phyloP scores from a whole-genome alignment of 345 rosid genomes.

The Kandelia obovata region DNA sequence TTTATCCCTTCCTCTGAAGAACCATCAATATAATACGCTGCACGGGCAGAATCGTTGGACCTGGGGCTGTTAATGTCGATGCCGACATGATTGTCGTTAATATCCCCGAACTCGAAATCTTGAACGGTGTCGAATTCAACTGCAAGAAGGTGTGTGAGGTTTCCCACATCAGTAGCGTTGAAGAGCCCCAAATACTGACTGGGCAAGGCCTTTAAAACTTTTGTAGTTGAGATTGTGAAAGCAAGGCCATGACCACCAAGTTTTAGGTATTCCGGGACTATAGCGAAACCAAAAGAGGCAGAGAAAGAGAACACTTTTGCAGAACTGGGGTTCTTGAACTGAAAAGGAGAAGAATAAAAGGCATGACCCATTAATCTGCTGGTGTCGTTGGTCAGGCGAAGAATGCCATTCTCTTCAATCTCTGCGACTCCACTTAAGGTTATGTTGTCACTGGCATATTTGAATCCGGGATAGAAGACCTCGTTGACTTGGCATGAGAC shows the following conservation, averaged over 20 bases:
- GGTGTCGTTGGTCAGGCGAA: slow-evolving; percentile 21
- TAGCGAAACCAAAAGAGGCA: slow-evolving; percentile 17
- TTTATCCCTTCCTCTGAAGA: slow-evolving; percentile 9
- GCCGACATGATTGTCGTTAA: slow-evolving; percentile 27
- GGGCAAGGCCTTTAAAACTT: slow-evolving; percentile 17
- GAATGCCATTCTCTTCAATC: slow-evolving; percentile 18
- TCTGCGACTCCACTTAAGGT: slow-evolving; percentile 14
- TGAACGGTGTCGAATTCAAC: slow-evolving; percentile 27
- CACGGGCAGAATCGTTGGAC: slow-evolving; percentile 20
- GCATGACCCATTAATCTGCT: slow-evolving; percentile 22
- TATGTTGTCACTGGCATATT: slow-evolving; percentile 17
- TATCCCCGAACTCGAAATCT: slow-evolving; percentile 28
- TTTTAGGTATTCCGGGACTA: slow-evolving; percentile 23
- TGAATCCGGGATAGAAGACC: slow-evolving; percentile 51
- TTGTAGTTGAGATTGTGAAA: slow-evolving; percentile 24
- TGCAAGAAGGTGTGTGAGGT: slow-evolving; percentile 20
- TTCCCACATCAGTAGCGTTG: slow-evolving; percentile 16
- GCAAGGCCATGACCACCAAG: slow-evolving; percentile 34
- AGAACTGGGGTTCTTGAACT: slow-evolving; percentile 18
- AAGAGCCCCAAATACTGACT: slow-evolving; percentile 25
- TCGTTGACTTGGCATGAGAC: slow-evolving; percentile 30
- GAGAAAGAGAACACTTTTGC: slow-evolving; percentile 20
- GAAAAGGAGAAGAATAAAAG: slow-evolving; percentile 19
- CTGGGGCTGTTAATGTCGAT: slow-evolving; percentile 20
- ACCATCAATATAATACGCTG: slow-evolving; percentile 9